Base-by-base conservation (phyloP, 371 early-diverging fungal species). In the Rhizopus arrhizus region DNA sequence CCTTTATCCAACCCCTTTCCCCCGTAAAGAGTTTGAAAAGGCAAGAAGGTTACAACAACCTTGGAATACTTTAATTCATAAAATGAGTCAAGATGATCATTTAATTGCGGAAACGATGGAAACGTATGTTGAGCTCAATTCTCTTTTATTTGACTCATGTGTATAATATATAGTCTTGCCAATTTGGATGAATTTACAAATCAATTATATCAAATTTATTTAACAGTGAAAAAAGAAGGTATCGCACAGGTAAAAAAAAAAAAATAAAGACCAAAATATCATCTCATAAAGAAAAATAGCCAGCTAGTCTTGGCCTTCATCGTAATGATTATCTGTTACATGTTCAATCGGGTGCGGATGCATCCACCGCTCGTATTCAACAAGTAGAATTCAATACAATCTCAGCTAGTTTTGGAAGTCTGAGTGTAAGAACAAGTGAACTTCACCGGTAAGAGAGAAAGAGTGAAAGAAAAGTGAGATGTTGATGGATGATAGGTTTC, bases 381-480 rank as follows among this genome's bases (percentile, higher is more conserved):
- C 97, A 97, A 71, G 99, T 98, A 2, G 99, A 98, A 66, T 88
- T 96, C 61, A 98, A 98, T 75, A 97, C 99, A 1, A 95, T 98
- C 66, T 88, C 98, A 3, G 78, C 94, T 15, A 93, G 94, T 35
- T 98, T 98, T 72, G 84, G 91, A 11, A 84, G 89, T 64, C 79
- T 98, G n/a, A 91, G 95, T 12, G 69, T 85, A 1, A 70, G 85
- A 43, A 88, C 90, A 9, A 75, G 83, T n/a, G 81, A 93, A 40
- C 72, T 97, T 51, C 97, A 97, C 67, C 69, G 83, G 91, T 93
- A 82, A 59, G 53, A 8, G 6, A 43, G 15, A n/a, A n/a, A n/a
- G n/a, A 15, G n/a, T 6, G 13, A 12, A 42, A 42, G 50, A 36
- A 56, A 31, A 13, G 31, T 36, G 34, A 38, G 11, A 36, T 45